These are phyloP conservation scores for Talaromyces sp. DNA, from an alignment of 2,329 filamentous ascomycete species.

Conservation along the genomic window DNA sequence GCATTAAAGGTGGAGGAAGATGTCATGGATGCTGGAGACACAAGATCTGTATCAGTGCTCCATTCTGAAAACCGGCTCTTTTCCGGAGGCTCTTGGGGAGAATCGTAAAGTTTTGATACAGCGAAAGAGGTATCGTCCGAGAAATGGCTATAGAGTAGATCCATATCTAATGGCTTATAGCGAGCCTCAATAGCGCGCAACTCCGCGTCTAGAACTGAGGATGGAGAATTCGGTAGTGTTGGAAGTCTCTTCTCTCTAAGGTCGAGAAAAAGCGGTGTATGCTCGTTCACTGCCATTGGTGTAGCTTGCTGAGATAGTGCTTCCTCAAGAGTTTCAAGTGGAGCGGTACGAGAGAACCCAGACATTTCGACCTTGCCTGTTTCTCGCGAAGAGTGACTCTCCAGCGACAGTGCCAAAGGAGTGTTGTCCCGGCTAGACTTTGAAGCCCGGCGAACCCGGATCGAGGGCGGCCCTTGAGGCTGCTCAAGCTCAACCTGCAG, in stretches of 20 bases:
- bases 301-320: slow-evolving; percentile 23
- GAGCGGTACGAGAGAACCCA: background rate
- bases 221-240: slow-evolving; percentile 46
- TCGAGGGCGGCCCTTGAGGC: slow-evolving; percentile 25
- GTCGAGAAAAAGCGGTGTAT: slow-evolving; percentile 28
- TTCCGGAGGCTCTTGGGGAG: slow-evolving; percentile 28
- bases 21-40: slow-evolving; percentile 36
- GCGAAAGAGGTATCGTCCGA: slow-evolving; percentile 39
- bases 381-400: slow-evolving; percentile 2
- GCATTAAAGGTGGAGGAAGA: slow-evolving; percentile 34
- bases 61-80: slow-evolving; percentile 41
- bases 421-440: slow-evolving; percentile 26
- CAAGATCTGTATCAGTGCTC: slow-evolving; percentile 37
- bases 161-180: slow-evolving; percentile 31
- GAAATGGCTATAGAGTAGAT: slow-evolving; percentile 41
- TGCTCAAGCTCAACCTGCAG: slow-evolving; percentile 17
- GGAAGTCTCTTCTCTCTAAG: slow-evolving; percentile 41
- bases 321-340: slow-evolving; percentile 24
- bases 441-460: slow-evolving; percentile 38
- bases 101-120: slow-evolving; percentile 24
- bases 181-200: slow-evolving; percentile 34
- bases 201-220: slow-evolving; percentile 44
- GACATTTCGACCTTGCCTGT: slow-evolving; percentile 9
- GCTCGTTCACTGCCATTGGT: slow-evolving; percentile 23
- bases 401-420: slow-evolving; percentile 25